Conservation (phyloP, 1,139 yeast genomes). For the Blastobotrys aristatus region DNA sequence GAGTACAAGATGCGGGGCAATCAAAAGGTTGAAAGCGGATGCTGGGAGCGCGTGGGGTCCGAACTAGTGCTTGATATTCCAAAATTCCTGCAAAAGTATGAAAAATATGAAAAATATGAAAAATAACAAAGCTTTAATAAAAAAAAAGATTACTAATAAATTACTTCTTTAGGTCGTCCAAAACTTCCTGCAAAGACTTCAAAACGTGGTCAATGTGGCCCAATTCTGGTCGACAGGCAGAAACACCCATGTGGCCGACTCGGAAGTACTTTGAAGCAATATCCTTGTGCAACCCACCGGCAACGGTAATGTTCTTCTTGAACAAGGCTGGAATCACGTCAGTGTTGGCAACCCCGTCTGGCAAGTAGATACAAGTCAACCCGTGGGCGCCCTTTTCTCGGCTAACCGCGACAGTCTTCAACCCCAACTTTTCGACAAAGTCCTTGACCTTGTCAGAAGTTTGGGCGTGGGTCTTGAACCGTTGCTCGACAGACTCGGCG, state of each 20-base stretch:
- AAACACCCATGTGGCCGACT: slow-evolving; percentile 92
- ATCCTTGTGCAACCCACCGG: slow-evolving; percentile 87
- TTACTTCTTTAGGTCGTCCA: slow-evolving; percentile 10
- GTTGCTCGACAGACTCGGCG: slow-evolving; percentile 50
- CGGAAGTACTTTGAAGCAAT: slow-evolving; percentile 81
- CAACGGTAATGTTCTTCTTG: slow-evolving; percentile 70
- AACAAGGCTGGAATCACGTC: slow-evolving; percentile 56
- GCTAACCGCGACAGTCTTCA: slow-evolving; percentile 59
- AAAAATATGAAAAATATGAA: too few species aligned
- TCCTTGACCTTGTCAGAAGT: slow-evolving; percentile 65
- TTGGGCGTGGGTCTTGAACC: slow-evolving; percentile 59
- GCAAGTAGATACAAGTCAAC: slow-evolving; percentile 79
- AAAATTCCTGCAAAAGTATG: neutral
- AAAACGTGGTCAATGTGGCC: slow-evolving; percentile 37
- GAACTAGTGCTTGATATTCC: neutral
- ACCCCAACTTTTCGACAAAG: slow-evolving; percentile 49
- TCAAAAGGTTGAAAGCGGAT: neutral
- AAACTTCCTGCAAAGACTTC: slow-evolving; percentile 13
- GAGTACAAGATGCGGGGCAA: neutral
- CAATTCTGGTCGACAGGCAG: slow-evolving; percentile 44
- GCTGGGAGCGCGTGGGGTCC: neutral
- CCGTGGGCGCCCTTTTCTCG: slow-evolving; percentile 77
- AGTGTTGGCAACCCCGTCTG: slow-evolving; percentile 66
- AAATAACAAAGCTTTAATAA: neutral
- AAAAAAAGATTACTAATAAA: too few species aligned